phyloP scores from a whole-genome alignment of 192 early-diverging fungal species.

The Rhizophagus sp. region DNA sequence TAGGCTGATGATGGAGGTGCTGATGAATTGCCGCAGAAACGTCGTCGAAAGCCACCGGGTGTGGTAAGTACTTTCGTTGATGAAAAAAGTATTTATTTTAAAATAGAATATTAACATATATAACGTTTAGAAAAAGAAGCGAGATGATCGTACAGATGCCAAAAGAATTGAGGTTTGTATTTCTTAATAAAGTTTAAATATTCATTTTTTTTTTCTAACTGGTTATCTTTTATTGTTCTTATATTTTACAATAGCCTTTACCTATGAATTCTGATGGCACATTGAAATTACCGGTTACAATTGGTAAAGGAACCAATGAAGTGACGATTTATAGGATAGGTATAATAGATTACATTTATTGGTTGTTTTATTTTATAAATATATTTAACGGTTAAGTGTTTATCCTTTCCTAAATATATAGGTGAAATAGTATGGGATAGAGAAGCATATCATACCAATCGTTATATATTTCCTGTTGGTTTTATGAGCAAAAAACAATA shows the following conservation, averaged over 20 bases:
- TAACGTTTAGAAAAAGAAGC: constrained; percentile 26
- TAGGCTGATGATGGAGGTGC: constrained; percentile 15
- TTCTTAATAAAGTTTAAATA: neutral
- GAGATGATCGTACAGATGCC: constrained; percentile 31
- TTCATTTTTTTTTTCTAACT: neutral
- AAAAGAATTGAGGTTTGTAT: constrained; percentile 28
- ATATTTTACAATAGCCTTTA: constrained; percentile 36
- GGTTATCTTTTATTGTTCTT: neutral
- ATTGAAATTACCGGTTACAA: constrained; percentile 55
- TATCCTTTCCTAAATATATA: constrained; percentile 15
- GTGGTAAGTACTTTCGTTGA: neutral
- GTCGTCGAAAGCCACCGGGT: constrained; percentile 11
- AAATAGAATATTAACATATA: neutral
- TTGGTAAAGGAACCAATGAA: constrained; percentile 63
- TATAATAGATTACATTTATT: neutral
- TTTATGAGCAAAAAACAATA: constrained; percentile 65
- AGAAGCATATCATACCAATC: constrained; percentile 64
- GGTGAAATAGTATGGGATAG: constrained; percentile 56
- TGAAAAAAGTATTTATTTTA: neutral
- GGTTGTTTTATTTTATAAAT: neutral
- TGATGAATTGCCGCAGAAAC: constrained; percentile 21
- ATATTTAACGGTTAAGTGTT: neutral
- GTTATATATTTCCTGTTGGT: constrained; percentile 72
- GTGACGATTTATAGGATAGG: constrained; percentile 62
- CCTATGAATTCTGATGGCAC: constrained; percentile 52